Conservation (phyloP, 331 rosid species). For the Dryas integrifolia region DNA sequence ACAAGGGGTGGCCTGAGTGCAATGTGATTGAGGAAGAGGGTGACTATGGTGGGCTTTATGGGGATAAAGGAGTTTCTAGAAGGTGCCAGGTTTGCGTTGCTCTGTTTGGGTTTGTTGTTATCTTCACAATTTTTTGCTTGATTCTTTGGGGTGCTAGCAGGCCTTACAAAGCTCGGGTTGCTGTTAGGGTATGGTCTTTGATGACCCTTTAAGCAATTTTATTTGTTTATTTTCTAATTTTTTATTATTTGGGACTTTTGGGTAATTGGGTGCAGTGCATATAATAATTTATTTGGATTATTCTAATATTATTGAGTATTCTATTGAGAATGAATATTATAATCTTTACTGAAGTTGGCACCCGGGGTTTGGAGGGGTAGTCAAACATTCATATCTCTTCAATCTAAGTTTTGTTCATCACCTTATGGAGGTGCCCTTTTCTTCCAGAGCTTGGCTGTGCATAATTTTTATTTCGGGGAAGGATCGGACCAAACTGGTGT, state of each 20-base stretch:
- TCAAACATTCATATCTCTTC: background rate
- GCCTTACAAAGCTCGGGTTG: slow-evolving; percentile 48
- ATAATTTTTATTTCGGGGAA: slow-evolving; percentile 69
- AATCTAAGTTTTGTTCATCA: background rate
- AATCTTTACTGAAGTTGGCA: background rate
- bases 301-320: background rate
- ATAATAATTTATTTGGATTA: background rate
- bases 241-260: background rate
- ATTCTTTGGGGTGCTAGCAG: slow-evolving; percentile 69
- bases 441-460: slow-evolving; percentile 66
- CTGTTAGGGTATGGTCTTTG: slow-evolving; percentile 53
- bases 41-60: slow-evolving; percentile 39
- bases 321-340: background rate
- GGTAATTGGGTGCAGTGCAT: background rate
- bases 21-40: slow-evolving; percentile 72
- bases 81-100: slow-evolving; percentile 55
- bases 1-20: slow-evolving; percentile 63
- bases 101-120: slow-evolving; percentile 42
- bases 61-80: slow-evolving; percentile 39
- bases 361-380: background rate
- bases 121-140: slow-evolving; percentile 63
- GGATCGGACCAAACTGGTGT: slow-evolving; percentile 85
- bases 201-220: background rate
- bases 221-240: background rate
- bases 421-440: slow-evolving; percentile 10